phyloP scores from a whole-genome alignment of 768 basidiomycete species.

The Agrocybe pediades region DNA sequence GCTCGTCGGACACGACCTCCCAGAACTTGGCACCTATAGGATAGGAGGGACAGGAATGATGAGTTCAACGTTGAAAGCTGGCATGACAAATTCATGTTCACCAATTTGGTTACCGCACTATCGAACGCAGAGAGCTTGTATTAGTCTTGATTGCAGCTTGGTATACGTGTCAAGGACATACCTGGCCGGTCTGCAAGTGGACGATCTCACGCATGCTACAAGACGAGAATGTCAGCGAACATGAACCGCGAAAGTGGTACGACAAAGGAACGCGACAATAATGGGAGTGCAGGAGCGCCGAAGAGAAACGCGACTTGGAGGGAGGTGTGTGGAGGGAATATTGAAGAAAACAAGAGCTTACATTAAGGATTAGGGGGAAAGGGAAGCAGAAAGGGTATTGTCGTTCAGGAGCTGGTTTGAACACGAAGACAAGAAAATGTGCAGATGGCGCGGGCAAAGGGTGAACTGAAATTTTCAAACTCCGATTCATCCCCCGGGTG shows the following conservation, averaged over 20 bases:
- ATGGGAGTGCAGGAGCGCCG: slow-evolving; percentile 23
- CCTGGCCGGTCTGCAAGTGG: slow-evolving; percentile 99
- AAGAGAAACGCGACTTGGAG: slow-evolving; percentile 19
- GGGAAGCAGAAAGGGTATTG: slow-evolving; percentile 35
- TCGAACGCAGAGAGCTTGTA: slow-evolving; percentile 27
- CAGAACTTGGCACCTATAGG: slow-evolving; percentile 87
- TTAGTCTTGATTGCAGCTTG: slow-evolving; percentile 21
- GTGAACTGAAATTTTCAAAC: slow-evolving; percentile 43
- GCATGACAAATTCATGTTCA: slow-evolving; percentile 39
- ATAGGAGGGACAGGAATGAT: slow-evolving; percentile 13
- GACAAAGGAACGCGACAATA: slow-evolving; percentile 43
- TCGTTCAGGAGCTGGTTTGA: slow-evolving; percentile 44
- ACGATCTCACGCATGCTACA: slow-evolving; percentile 98
- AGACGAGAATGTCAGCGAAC: slow-evolving; percentile 33
- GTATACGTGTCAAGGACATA: slow-evolving; percentile 41
- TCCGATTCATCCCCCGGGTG: slow-evolving; percentile 46
- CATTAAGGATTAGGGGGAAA: slow-evolving; percentile 41
- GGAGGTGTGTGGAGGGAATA: slow-evolving; percentile 3
- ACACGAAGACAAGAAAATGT: slow-evolving; percentile 50
- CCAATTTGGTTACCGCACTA: slow-evolving; percentile 99
- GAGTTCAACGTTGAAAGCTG: slow-evolving; percentile 15
- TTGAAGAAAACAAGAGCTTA: slow-evolving; percentile 28
- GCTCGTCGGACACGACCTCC: slow-evolving; percentile 98
- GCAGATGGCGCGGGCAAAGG: slow-evolving; percentile 37
- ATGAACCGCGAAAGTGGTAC: slow-evolving; percentile 42